A percentile compares a stretch with the other conserved stretches of the same genome.
Conservation (phyloP, 2,329 filamentous ascomycete genomes). For the Claviceps sp. region DNA sequence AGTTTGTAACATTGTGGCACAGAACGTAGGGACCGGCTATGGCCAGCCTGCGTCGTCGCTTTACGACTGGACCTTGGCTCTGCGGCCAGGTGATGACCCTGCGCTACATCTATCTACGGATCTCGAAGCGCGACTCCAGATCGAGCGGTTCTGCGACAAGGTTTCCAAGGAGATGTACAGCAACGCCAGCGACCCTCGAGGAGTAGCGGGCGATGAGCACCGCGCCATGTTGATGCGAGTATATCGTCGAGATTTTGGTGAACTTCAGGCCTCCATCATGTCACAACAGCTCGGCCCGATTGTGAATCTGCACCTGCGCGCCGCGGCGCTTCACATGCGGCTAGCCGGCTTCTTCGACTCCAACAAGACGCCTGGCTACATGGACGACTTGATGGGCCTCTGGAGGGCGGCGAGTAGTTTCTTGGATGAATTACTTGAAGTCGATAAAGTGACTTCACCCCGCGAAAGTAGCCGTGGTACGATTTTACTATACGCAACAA, state of each 20-base stretch:
- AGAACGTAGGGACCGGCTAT: conserved; percentile 71
- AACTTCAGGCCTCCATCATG: conserved; percentile 47
- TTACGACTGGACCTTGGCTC: conserved; percentile 61
- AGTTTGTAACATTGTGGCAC: conserved; percentile 72
- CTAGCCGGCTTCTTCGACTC: conserved; percentile 73
- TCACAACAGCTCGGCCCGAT: conserved; percentile 45
- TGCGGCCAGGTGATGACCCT: conserved; percentile 44
- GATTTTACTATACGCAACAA: conserved; percentile 53
- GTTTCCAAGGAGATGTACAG: conserved; percentile 70
- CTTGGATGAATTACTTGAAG: conserved; percentile 49
- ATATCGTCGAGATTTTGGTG: conserved; percentile 50
- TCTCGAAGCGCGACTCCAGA: conserved; percentile 53
- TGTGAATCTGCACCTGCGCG: conserved; percentile 54
- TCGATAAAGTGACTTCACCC: conserved; percentile 33
- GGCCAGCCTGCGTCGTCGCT: conserved; percentile 67
- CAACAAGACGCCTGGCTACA: conserved; percentile 55
- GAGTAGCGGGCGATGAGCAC: conserved; percentile 54
- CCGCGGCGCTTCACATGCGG: conserved; percentile 61
- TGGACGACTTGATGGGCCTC: conserved; percentile 61
- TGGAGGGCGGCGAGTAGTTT: conserved; percentile 61
- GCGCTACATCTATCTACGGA: conserved; percentile 47
- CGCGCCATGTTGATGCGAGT: conserved; percentile 53
- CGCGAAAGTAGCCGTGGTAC: conserved; percentile 33
- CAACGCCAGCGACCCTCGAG: conserved; percentile 59
- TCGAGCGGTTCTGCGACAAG: conserved; percentile 65